Evolutionary conservation across 2,329 filamentous ascomycete genomes (phyloP).

Genomic region (Colletotrichum navitas): DNA sequence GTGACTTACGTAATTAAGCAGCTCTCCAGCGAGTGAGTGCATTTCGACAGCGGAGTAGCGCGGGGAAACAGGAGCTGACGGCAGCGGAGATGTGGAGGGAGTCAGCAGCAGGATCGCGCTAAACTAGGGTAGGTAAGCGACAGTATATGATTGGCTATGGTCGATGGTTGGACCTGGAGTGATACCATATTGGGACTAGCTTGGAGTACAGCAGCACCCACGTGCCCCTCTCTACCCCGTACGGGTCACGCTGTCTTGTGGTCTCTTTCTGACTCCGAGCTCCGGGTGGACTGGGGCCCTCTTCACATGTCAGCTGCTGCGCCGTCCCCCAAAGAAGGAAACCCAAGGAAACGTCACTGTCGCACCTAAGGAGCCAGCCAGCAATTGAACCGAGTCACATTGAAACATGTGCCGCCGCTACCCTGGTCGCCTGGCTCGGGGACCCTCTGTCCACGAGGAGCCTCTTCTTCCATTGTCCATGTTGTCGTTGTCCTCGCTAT

Average conservation of each 20-base stretch:
- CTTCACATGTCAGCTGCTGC: constrained; percentile 43
- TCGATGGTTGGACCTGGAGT: constrained; percentile 22
- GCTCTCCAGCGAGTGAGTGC: constrained; percentile 14
- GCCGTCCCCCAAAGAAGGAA: not conserved
- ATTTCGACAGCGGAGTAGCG: constrained; percentile 29
- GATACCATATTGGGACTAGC: constrained; percentile 6
- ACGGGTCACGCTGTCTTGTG: not conserved
- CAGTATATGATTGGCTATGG: constrained; percentile 22
- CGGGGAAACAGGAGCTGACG: constrained; percentile 22
- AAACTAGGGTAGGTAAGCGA: constrained; percentile 15
- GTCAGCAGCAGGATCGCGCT: constrained; percentile 21
- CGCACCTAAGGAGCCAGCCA: constrained; percentile 37
- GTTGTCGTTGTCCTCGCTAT: not conserved
- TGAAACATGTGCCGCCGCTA: constrained; percentile 41
- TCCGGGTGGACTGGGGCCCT: constrained; percentile 17
- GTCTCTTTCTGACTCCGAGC: too few relatives aligned
- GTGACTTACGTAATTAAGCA: too few relatives aligned
- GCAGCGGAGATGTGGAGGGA: constrained; percentile 8
- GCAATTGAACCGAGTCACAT: constrained; percentile 39
- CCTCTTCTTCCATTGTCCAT: constrained; percentile 13
- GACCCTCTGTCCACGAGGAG: constrained; percentile 16
- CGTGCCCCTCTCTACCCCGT: constrained; percentile 34
- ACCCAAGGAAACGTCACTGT: constrained; percentile 40
- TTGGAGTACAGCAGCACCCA: constrained; percentile 13
- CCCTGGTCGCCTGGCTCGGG: constrained; percentile 18